Base-by-base conservation (phyloP, 2,329 filamentous ascomycete species). In the Fusarium sacchari region DNA sequence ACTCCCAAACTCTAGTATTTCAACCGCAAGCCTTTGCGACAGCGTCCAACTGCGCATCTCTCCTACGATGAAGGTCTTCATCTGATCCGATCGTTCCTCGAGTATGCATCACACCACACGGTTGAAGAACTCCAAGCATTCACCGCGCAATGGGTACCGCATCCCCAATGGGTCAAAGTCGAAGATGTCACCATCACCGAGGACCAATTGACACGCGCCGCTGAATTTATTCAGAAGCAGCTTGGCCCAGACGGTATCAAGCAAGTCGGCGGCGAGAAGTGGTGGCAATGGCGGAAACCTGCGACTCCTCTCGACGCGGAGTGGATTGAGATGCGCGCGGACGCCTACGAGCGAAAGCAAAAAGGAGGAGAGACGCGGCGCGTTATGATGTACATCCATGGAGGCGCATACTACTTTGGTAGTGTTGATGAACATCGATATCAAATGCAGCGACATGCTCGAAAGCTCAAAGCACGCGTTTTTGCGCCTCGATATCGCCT, bases 341-440 rank as follows among this genome's bases (percentile, higher is more conserved):
- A 98, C 81, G 79, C 79, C 34, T 86, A 92, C 68, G 91, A 93
- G 79, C 90, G 94, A 64, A 92, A 91, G 80, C 89, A 88, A 78
- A 83, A 84, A 2, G 84, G 84, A 22, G 88, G 90, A 55, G 86
- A 88, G 28, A 88, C 89, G 24, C 91, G 91, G 75, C 90, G 95
- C 59, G 91, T 97, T 65, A 97, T 98, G 89, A 85, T 99, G 30
- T 98, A 98, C 82, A 87, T 98, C 28, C 96, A 98, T 79, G 96
- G 96, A 20, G 96, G 96, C 12, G 96, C 93, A 26, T 98, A 97
- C 83, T 99, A 92, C 83, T 98, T 99, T 80, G 96, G 96, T 20
- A 97, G 94, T 76, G 92, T 98, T 42, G 95, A 98, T 79, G 95
- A 97, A 82, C 96, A 98, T 84, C 91, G 96, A n/a, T 98, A 98